Percentiles rank a stretch among this genome's conserved stretches.
These are phyloP conservation scores for Clarireedia sp. DNA, from an alignment of 2,329 filamentous ascomycete genomes.

Conservation along the genomic window DNA sequence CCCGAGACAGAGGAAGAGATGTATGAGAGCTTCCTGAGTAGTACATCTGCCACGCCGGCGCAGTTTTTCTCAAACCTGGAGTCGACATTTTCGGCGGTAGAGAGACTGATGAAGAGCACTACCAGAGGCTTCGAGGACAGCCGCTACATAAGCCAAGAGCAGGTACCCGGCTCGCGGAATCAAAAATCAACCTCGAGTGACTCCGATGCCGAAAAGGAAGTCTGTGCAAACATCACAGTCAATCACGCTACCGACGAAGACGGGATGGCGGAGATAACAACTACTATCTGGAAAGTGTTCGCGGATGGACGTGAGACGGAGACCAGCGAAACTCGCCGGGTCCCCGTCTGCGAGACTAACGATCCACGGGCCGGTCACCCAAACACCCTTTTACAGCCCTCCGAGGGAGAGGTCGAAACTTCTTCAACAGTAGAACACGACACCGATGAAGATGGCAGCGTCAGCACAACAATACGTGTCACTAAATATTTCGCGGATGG, in stretches of 20 bases:
- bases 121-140: neutral
- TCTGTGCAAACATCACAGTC: too few relatives aligned
- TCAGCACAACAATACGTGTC: constrained; percentile 11
- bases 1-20: constrained; percentile 25
- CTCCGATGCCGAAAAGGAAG: neutral
- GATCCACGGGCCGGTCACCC: too few relatives aligned
- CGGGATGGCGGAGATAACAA: too few relatives aligned
- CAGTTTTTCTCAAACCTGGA: neutral
- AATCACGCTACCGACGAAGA: too few relatives aligned
- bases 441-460: constrained; percentile 13
- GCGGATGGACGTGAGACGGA: too few relatives aligned
- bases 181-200: neutral
- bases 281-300: too few relatives aligned
- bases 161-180: neutral
- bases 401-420: constrained; percentile 8
- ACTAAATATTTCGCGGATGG: constrained; percentile 14
- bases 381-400: too few relatives aligned
- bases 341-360: too few relatives aligned
- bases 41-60: neutral
- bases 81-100: neutral
- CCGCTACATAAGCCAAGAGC: neutral
- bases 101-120: constrained; percentile 1
- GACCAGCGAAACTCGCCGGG: too few relatives aligned
- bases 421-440: constrained; percentile 11
- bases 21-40: constrained; percentile 21